Conservation (phyloP, 2,329 filamentous ascomycete genomes). For the Phaeophleospora eucalypticola region DNA sequence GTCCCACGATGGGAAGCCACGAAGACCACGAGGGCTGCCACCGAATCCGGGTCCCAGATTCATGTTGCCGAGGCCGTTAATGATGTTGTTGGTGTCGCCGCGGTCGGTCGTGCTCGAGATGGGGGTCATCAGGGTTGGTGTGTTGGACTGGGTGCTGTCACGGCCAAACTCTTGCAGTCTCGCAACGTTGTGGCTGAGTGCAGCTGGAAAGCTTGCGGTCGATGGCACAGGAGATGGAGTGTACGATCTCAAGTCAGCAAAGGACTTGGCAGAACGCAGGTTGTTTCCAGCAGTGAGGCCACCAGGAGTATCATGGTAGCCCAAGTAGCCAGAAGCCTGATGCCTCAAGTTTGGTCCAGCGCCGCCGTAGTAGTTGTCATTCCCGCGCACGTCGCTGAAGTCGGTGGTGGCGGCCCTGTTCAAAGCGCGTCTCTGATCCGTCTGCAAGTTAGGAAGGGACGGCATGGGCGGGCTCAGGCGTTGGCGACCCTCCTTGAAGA, state of each 20-base stretch:
- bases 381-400: constrained; percentile 77
- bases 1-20: constrained; percentile 60
- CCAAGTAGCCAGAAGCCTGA: constrained; percentile 75
- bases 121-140: constrained; percentile 60
- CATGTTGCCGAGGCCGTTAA: constrained; percentile 61
- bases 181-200: constrained; percentile 59
- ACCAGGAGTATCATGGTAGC: constrained; percentile 67
- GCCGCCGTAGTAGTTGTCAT: constrained; percentile 69
- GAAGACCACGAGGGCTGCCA: constrained; percentile 55
- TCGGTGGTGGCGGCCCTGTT: constrained; percentile 97
- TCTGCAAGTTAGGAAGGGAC: constrained; percentile 64
- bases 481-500: constrained; percentile 65
- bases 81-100: constrained; percentile 43
- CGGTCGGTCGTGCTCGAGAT: constrained; percentile 38
- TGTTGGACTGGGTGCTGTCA: constrained; percentile 57
- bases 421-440: constrained; percentile 76
- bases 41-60: constrained; percentile 51
- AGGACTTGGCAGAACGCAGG: constrained; percentile 90
- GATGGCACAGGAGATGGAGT: constrained; percentile 90
- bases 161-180: constrained; percentile 58
- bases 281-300: constrained; percentile 68
- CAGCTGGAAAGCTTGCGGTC: constrained; percentile 77
- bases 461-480: constrained; percentile 58
- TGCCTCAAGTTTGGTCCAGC: constrained; percentile 74
- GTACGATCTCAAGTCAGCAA: constrained; percentile 90